A percentile compares a stretch with the other conserved stretches of the same genome.
These are phyloP conservation scores for Termitomyces sp. DNA, from an alignment of 768 basidiomycete genomes.

Conservation along the genomic window DNA sequence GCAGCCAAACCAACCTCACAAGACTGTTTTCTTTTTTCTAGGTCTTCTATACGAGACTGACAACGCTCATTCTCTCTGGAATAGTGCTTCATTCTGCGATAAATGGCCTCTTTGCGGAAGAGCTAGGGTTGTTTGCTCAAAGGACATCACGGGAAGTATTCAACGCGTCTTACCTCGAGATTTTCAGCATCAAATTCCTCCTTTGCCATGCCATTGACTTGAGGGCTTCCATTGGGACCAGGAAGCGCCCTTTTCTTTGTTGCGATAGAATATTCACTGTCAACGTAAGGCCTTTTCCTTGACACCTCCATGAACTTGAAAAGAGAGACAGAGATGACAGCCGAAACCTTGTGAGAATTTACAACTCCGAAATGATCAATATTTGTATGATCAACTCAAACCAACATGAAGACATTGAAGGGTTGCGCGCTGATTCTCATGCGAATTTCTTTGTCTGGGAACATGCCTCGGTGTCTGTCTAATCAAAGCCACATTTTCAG, in stretches of 20 bases:
- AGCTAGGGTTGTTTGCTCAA: slow-evolving; percentile 35
- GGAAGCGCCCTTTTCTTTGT: slow-evolving; percentile 55
- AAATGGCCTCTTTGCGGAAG: slow-evolving; percentile 87
- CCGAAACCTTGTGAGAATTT: slow-evolving; percentile 21
- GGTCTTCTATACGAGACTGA: slow-evolving; percentile 50
- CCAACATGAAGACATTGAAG: not conserved
- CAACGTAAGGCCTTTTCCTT: slow-evolving; percentile 51
- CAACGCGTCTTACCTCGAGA: slow-evolving; percentile 50
- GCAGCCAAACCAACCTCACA: slow-evolving; percentile 69
- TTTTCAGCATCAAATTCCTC: slow-evolving; percentile 50
- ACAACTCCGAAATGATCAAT: slow-evolving; percentile 29
- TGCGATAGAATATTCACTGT: slow-evolving; percentile 40
- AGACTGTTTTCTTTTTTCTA: slow-evolving; percentile 59
- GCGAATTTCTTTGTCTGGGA: not conserved
- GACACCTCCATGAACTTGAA: slow-evolving; percentile 39
- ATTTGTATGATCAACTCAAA: not conserved
- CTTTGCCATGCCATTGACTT: slow-evolving; percentile 40
- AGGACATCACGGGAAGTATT: slow-evolving; percentile 11
- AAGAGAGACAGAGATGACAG: slow-evolving; percentile 12
- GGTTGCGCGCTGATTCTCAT: not conserved
- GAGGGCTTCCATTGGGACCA: slow-evolving; percentile 44
- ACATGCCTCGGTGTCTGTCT: not conserved
- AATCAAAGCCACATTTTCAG: not conserved
- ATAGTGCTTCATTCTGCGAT: slow-evolving; percentile 79
- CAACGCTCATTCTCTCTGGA: slow-evolving; percentile 67